A percentile compares a stretch with the other conserved stretches of the same genome.
phyloP scores from a whole-genome alignment of 2,329 filamentous ascomycete species.

The Trichoderma sp. region DNA sequence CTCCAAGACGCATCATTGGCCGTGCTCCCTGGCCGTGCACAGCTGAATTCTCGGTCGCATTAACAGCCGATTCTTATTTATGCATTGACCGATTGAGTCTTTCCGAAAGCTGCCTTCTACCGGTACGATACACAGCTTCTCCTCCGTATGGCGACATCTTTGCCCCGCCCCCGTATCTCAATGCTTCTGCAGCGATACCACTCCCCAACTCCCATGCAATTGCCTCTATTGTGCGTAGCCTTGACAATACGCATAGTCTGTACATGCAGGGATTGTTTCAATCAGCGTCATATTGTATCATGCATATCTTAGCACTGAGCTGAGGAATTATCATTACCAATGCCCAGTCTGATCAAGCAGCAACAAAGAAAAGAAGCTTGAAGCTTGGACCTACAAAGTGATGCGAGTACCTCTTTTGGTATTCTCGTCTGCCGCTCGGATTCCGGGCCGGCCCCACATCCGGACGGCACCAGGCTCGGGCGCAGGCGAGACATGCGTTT shows the following conservation, averaged over 20 bases:
- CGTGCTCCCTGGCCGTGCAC: background rate
- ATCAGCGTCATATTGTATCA: background rate
- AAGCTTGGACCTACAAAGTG: background rate
- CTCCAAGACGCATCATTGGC: background rate
- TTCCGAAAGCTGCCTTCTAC: background rate
- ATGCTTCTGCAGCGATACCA: background rate
- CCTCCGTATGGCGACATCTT: background rate
- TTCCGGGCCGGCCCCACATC: constrained; percentile 13
- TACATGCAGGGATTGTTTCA: background rate
- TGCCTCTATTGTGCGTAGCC: background rate
- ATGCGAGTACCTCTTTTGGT: background rate
- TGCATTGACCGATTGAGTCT: background rate
- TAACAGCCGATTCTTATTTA: background rate
- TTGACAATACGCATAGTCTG: background rate
- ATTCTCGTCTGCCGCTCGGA: background rate
- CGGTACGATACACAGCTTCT: background rate
- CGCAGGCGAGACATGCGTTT: background rate
- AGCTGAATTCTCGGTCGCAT: background rate
- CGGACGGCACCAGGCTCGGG: constrained; percentile 1
- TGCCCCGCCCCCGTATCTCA: background rate
- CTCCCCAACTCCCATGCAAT: no score
- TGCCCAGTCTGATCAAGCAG: background rate
- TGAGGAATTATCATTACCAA: background rate
- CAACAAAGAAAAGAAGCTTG: background rate
- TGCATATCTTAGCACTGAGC: background rate